These are phyloP conservation scores for Zymoseptoria ardabiliae DNA, from an alignment of 2,329 filamentous ascomycete genomes.

Conservation along the genomic window DNA sequence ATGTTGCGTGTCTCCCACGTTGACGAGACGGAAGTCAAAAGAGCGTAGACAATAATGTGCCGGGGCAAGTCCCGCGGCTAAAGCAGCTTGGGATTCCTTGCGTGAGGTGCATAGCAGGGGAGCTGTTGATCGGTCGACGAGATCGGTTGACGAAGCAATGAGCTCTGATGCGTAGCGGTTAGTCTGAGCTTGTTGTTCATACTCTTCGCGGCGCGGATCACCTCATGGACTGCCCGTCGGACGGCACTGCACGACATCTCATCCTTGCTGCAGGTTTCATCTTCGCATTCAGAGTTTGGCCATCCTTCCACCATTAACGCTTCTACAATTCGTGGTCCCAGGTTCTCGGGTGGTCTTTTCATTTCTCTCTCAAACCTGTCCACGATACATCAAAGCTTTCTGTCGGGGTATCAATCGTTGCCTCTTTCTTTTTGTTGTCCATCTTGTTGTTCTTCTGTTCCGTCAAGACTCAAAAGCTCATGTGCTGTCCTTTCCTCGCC, in stretches of 20 bases:
- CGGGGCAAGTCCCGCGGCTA: background rate
- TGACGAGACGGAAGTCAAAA: background rate
- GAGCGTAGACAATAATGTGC: background rate
- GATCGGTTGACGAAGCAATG: background rate
- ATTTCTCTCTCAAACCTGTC: background rate
- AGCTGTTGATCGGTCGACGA: background rate
- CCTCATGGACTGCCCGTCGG: background rate
- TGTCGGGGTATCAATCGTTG: background rate
- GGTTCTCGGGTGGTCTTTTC: background rate
- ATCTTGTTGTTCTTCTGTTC: background rate
- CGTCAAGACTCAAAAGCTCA: background rate
- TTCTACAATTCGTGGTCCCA: background rate
- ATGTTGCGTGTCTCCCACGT: background rate
- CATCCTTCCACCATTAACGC: background rate
- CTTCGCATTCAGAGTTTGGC: too few species aligned
- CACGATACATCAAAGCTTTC: background rate
- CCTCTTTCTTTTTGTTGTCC: background rate
- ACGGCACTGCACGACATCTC: too few species aligned
- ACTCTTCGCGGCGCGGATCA: background rate
- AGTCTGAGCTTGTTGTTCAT: background rate
- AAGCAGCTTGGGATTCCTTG: background rate
- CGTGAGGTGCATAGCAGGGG: background rate
- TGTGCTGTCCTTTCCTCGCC: background rate
- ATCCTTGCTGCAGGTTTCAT: too few species aligned
- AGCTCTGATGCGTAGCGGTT: background rate